Conservation (phyloP, 2,329 filamentous ascomycete genomes). For the Calonectria montana region DNA sequence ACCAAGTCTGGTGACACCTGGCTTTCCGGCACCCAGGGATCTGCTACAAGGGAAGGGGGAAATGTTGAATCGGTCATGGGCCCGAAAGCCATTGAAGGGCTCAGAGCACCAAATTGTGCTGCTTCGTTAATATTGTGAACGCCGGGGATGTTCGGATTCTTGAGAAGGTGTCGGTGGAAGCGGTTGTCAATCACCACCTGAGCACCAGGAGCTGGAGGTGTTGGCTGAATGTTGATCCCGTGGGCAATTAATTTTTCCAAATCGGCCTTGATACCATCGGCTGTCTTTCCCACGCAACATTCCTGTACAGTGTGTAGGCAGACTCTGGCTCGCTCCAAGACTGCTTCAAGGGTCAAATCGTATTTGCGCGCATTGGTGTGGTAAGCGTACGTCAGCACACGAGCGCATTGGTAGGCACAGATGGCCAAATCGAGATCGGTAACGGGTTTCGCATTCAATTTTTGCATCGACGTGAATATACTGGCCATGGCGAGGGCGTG, state of each 20-base stretch:
- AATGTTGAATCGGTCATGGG: conserved; percentile 46
- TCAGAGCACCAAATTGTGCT: conserved; percentile 31
- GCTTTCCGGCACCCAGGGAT: conserved; percentile 45
- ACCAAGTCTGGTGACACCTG: conserved; percentile 40
- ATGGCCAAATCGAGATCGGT: conserved; percentile 66
- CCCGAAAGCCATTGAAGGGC: conserved; percentile 27
- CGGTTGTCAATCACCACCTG: conserved; percentile 35
- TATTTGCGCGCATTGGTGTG: conserved; percentile 58
- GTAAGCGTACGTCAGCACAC: conserved; percentile 63
- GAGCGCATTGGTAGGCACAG: conserved; percentile 66
- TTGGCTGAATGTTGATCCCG: conserved; percentile 49
- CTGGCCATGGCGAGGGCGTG: conserved; percentile 67
- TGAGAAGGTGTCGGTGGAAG: conserved; percentile 38
- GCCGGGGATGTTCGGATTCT: conserved; percentile 41
- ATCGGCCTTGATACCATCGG: conserved; percentile 59
- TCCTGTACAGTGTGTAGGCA: conserved; percentile 64
- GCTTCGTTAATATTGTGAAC: conserved; percentile 43
- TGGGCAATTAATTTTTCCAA: conserved; percentile 63
- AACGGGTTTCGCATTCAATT: conserved; percentile 63
- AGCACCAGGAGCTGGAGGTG: conserved; percentile 34
- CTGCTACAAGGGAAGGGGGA: conserved; percentile 45
- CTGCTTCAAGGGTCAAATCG: conserved; percentile 57
- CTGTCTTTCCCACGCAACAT: conserved; percentile 63
- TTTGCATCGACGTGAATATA: conserved; percentile 64
- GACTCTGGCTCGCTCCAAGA: conserved; percentile 61